Evolutionary conservation across 306 rosid genomes (phyloP), one percentile per base, ranked within the genome.

Genomic region (Rosa lucieae): DNA sequence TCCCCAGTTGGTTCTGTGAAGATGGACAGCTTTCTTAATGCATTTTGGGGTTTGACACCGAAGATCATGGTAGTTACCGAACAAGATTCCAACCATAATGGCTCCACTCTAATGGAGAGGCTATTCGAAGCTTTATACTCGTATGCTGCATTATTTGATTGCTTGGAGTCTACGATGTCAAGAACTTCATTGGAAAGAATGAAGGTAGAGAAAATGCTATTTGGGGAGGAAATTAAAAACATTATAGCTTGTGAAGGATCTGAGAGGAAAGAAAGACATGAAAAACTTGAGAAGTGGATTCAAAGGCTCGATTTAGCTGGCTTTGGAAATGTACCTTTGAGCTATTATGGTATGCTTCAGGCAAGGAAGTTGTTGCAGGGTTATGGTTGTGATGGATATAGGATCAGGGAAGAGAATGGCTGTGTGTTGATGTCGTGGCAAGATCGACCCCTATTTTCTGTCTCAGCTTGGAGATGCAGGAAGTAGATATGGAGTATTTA

Each of bases 381-480:
- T 65, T 92, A 80, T 82, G 93, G 94, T 46, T 94, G 94, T 87
- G 93, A 90, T 12, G 98, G 96, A 37, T 94, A 94, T 78, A 89
- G 71, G 87, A 89, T 94, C 85, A 92, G 73, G 78, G 97, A 94
- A 66, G 94, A 90, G 74, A 92, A 89, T 23, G 97, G 96, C 11
- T 85, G 84, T 66, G 85, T 87, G 1, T 81, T 86, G 79, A 84
- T 89, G 42, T 92, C 90, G 80, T 90, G 98, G 98, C 96, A 94
- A 79, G 97, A 94, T 18, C 77, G 97, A 18, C 82, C 97, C 14
- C 73, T 94, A 84, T 94, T 85, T 81, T 89, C 97, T 4, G 72
- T 90, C 43, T 88, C 98, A 20, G 94, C 96, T 67, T 94, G 98
- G 98, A 89, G 97, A 81, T 77, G 94, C 75, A 92, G 91, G 83